Evolutionary conservation across 768 basidiomycete genomes (phyloP).

Genomic region (Pleurotus pulmonarius): DNA sequence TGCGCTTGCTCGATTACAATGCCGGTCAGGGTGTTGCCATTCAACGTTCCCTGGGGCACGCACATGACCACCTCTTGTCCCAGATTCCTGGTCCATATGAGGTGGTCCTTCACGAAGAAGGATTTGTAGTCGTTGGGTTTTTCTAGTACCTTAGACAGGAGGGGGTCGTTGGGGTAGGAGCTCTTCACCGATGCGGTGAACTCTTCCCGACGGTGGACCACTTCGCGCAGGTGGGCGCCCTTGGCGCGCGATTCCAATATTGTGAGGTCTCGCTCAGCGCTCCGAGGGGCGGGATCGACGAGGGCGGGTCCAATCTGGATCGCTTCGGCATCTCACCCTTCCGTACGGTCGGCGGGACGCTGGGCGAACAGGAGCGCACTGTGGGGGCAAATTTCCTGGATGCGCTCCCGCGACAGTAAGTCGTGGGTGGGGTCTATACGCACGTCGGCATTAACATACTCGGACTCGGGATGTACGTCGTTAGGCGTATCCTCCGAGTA

Average conservation of each 20-base stretch:
- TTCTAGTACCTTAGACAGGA: neutral
- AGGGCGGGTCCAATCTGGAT: too few relatives aligned
- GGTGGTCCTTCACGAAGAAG: neutral
- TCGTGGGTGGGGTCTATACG: constrained; percentile 15
- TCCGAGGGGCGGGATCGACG: too few relatives aligned
- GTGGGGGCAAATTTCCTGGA: neutral
- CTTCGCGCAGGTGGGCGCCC: neutral
- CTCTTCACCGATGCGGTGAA: too few relatives aligned
- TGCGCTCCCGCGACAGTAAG: neutral
- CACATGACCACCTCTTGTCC: neutral
- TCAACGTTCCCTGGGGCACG: neutral
- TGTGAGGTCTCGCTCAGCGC: too few relatives aligned
- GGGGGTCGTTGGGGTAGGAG: too few relatives aligned
- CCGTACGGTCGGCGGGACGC: neutral
- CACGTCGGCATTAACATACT: constrained; percentile 15
- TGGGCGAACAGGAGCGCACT: neutral
- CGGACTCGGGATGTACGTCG: constrained; percentile 2
- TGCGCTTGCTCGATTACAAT: constrained; percentile 9
- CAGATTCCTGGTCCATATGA: neutral
- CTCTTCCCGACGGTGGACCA: neutral
- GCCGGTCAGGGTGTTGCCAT: neutral
- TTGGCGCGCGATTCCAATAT: too few relatives aligned
- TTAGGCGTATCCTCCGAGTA: constrained; percentile 16
- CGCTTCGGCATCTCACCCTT: too few relatives aligned
- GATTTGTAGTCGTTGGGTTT: neutral